A percentile compares a stretch with the other conserved stretches of the same genome.
Conservation (phyloP, 805 yeast species). For the Torulaspora delbrueckii region DNA sequence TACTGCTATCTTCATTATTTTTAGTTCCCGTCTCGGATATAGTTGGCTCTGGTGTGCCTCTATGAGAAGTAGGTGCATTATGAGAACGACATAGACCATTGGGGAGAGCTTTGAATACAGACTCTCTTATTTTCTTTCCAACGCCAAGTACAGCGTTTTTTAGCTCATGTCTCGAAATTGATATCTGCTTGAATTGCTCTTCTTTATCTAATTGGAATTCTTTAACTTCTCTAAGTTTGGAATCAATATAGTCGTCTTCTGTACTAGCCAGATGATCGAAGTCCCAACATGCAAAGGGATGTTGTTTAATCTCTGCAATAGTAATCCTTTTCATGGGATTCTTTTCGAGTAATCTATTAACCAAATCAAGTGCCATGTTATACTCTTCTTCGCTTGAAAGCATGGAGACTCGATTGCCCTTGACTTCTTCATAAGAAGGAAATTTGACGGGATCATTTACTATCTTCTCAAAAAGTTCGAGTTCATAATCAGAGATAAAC, state of each 20-base stretch:
- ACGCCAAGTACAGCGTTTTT: conserved; percentile 79
- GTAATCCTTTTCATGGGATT: conserved; percentile 65
- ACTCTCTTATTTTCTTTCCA: conserved; percentile 54
- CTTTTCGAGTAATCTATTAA: conserved; percentile 59
- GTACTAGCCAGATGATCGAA: conserved; percentile 26
- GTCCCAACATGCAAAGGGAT: conserved; percentile 59
- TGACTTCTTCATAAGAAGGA: conserved; percentile 42
- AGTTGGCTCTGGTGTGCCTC: not conserved
- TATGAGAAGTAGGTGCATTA: not conserved
- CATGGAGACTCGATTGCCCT: conserved; percentile 31
- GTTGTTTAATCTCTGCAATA: conserved; percentile 66
- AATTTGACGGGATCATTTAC: conserved; percentile 54
- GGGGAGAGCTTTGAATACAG: conserved; percentile 13
- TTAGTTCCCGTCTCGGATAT: not conserved
- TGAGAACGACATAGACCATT: not conserved
- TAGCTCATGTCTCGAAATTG: conserved; percentile 62
- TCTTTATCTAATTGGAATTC: conserved; percentile 30
- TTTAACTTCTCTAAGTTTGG: conserved; percentile 19
- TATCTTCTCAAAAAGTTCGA: conserved; percentile 67
- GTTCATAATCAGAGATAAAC: conserved; percentile 76
- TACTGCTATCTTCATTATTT: conserved; percentile 1
- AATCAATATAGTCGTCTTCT: conserved; percentile 10
- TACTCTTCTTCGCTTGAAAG: conserved; percentile 38
- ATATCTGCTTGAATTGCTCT: conserved; percentile 42
- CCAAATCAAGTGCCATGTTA: conserved; percentile 48